A percentile compares a stretch with the other conserved stretches of the same genome.
These are phyloP conservation scores for Pelargonium fulgidum DNA, from an alignment of 441 rosid genomes.

Conservation along the genomic window DNA sequence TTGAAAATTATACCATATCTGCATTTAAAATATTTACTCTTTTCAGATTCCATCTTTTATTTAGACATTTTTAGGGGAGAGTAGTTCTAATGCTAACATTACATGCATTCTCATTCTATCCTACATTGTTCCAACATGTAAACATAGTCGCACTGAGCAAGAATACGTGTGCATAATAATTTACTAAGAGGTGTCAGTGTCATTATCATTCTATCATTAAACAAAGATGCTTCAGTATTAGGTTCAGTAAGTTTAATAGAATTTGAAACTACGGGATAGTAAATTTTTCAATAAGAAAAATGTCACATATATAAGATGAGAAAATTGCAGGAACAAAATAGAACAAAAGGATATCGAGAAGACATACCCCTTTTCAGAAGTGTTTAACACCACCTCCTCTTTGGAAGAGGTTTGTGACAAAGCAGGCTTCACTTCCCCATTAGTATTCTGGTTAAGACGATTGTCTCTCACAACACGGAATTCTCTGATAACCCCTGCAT, in stretches of 20 bases:
- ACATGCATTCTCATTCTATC: not conserved
- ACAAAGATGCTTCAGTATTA: not conserved
- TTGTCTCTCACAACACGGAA: conserved; percentile 84
- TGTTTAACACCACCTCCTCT: conserved; percentile 27
- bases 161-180: not conserved
- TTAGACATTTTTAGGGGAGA: too few species aligned
- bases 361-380: conserved; percentile 46
- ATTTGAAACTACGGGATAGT: not conserved
- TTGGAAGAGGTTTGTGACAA: conserved; percentile 25
- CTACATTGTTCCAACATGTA: not conserved
- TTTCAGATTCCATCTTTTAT: too few species aligned
- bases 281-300: not conserved
- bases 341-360: not conserved
- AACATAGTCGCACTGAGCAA: not conserved
- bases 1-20: too few species aligned
- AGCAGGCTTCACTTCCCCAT: conserved; percentile 39
- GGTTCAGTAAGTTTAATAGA: not conserved
- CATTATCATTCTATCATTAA: not conserved
- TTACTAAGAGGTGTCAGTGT: not conserved
- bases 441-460: conserved; percentile 43
- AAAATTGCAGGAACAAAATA: not conserved
- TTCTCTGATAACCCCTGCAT: conserved; percentile 52
- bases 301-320: not conserved
- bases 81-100: too few species aligned
- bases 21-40: too few species aligned